Evolutionary conservation across 495 filamentous ascomycete genomes (phyloP), one percentile per base, ranked within the genome.

Genomic region (Neurospora tetrasperma): DNA sequence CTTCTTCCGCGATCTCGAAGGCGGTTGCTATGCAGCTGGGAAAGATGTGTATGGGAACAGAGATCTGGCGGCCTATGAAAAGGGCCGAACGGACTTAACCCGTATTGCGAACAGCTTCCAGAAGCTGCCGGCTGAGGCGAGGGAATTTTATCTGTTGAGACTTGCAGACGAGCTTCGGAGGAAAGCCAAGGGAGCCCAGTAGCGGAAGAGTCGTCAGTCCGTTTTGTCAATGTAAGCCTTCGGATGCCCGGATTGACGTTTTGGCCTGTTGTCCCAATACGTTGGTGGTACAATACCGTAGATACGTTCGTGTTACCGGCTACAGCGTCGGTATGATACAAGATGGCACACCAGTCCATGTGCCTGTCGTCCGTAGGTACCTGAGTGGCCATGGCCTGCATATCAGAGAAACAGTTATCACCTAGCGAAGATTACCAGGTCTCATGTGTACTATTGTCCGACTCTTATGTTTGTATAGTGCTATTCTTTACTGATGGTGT

Each of bases 31-130:
- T 81, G 88, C 93, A 8, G 75, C 87, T 35, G 93, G 94, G 11
- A 86, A 87, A 75, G 94, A 97, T 81, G 91, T 97, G 3, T 97
- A 97, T 78, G 94, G 92, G 7, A 97, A 96, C 79, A 86, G 93
- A 12, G 95, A 98, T 81, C 77, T 97, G 46, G 89, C 90, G 48
- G 91, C 91, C 11, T 97, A 96, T 76, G 92, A 96, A 80, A 93
- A 91, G 76, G 92, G 90, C 2, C 85, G 95, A 41, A 85, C 86
- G 70, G 92, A 94, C 75, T 78, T 96, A 14, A 86, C 87, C 23
- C 89, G 86, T 73, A 90, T 97, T 40, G 80, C 82, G 2, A 89
- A 88, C 75, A 85, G 86, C 10, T 95, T 97, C 77, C 85, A 88
- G 35, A 86, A 85, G 39, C 71, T 95, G 68, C 91, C 93, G 42